Conservation (phyloP, 768 basidiomycete species). For the Steccherinum ochraceum region DNA sequence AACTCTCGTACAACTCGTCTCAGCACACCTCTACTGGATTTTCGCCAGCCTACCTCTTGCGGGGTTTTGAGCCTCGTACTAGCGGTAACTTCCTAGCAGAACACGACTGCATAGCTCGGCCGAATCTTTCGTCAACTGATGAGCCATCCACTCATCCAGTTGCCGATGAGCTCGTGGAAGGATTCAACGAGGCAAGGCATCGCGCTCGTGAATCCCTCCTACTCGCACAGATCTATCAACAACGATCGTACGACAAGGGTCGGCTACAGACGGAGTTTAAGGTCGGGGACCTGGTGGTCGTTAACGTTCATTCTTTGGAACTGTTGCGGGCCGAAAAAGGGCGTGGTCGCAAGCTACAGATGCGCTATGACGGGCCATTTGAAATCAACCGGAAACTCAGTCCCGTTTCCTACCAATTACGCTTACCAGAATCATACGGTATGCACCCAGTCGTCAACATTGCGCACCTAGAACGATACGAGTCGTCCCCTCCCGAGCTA, state of each 20-base stretch:
- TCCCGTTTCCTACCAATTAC: conserved; percentile 21
- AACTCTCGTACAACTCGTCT: conserved; percentile 12
- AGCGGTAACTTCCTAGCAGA: too few species aligned
- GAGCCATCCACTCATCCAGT: not conserved
- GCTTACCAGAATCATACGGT: conserved; percentile 22
- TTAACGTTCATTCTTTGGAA: conserved; percentile 17
- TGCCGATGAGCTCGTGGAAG: conserved; percentile 5
- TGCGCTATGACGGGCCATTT: conserved; percentile 26
- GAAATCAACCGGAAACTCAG: conserved; percentile 23
- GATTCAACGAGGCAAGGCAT: too few species aligned
- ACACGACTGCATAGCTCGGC: too few species aligned
- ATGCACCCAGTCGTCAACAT: conserved; percentile 30
- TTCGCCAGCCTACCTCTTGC: conserved; percentile 13
- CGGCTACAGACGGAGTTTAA: conserved; percentile 8
- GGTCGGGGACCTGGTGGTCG: conserved; percentile 16
- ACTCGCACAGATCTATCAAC: conserved; percentile 9
- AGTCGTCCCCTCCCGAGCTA: too few species aligned
- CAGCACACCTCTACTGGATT: conserved; percentile 9
- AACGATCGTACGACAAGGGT: conserved; percentile 11
- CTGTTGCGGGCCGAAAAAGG: conserved; percentile 17
- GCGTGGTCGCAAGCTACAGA: conserved; percentile 3
- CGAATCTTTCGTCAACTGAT: too few species aligned
- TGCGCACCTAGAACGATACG: conserved; percentile 24
- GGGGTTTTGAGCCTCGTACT: conserved; percentile 12
- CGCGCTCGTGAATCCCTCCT: conserved; percentile 9